Evolutionary conservation across 306 rosid genomes (phyloP).

Genomic region (Quercus berberidifolia): DNA sequence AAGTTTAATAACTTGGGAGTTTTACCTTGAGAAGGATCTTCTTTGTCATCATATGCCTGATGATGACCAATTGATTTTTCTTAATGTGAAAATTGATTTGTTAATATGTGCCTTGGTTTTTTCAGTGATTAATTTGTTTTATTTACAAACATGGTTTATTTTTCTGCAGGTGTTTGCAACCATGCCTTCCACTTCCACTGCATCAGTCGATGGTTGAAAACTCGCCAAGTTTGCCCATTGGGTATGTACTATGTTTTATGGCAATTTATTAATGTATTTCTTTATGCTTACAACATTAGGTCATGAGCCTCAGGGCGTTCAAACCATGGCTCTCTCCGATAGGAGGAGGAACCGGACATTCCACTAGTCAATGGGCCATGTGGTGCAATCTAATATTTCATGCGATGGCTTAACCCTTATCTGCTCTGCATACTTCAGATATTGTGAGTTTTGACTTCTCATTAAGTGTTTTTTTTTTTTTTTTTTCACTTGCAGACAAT

Average conservation of each 20-base stretch:
- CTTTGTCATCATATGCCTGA: background rate
- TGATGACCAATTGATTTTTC: too few relatives aligned
- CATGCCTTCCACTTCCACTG: slow-evolving; percentile 97
- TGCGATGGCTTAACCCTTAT: background rate
- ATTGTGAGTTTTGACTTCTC: background rate
- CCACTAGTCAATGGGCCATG: too few relatives aligned
- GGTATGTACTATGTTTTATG: slow-evolving; percentile 43
- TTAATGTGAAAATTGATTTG: background rate
- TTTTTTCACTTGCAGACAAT: slow-evolving; percentile 49
- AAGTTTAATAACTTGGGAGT: background rate
- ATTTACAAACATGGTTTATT: background rate
- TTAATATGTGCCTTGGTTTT: background rate
- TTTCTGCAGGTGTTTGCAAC: slow-evolving; percentile 49
- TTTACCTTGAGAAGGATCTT: background rate
- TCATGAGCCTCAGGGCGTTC: too few relatives aligned
- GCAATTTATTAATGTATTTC: background rate
- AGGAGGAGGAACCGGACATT: too few relatives aligned
- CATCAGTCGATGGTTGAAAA: slow-evolving; percentile 93
- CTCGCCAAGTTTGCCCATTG: slow-evolving; percentile 91
- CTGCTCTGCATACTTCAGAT: background rate
- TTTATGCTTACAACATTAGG: background rate
- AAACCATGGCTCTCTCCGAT: too few relatives aligned
- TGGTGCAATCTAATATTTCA: background rate
- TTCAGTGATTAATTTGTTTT: background rate
- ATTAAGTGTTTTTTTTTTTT: background rate